Evolutionary conservation across 2,329 filamentous ascomycete species (phyloP), one percentile per base, ranked within the genome.

Genomic region (Ophiostoma pallidulum): DNA sequence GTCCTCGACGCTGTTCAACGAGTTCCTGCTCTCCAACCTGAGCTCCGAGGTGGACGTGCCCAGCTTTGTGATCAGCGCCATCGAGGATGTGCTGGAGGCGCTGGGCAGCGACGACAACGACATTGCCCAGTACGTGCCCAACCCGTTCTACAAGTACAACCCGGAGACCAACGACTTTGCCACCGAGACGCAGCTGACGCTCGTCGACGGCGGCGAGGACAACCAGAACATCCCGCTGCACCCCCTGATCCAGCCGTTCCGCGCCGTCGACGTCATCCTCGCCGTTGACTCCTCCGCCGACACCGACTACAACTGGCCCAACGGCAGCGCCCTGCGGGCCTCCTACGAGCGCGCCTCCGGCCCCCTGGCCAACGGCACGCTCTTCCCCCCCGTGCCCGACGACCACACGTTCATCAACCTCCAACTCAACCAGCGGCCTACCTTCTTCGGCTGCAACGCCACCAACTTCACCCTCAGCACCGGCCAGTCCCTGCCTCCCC

Each of bases 1-100:
- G 0, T 88, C 83, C 19, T 87, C 82, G 1, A 84, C 85, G 0
- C 72, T 95, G 2, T 95, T 95, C 73, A 95, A 94, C 66, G 71
- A 80, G 57, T 76, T 86, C 57, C 66, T 94, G 16, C 70, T 89
- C 3, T 66, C 78, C 10, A 69, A 91, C 47, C 75, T 86, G 54
- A 63, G 61, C 31, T 57, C 61, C 6, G 58, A 62, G 9, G 62
- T 64, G 19, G 64, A 66, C 22, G 60, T 74, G 2, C 72, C 72
- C 2, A 60, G 68, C 1, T 64, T 73, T 29, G 64, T 87, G 32
- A 69, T 73, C 43, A 57, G 68, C 5, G 71, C 74, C 18, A 57
- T 86, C 13, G 60, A 63, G 3, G 55, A 64, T 18, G 61, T 89
- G 8, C 67, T 90, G 3, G 50, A 60, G 0, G 56, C 63, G 3